A percentile compares a stretch with the other conserved stretches of the same genome.
Evolutionary conservation across 176 grass and related monocot genomes (phyloP).

Genomic region (Zea mays): Zm-B73-REFERENCE-NAM-5.0 NC_050097.1:41780501-41781000

Average conservation of each 20-base stretch:
- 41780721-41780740: not conserved
- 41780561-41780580: not conserved
- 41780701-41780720: not conserved
- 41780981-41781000: not conserved
- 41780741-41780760: not conserved
- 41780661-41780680: conserved; percentile 40
- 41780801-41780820: no score
- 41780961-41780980: not conserved
- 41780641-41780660: not conserved
- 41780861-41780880: no score
- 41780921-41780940: not conserved
- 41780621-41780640: no score
- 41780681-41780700: conserved; percentile 44
- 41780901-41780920: no score
- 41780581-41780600: conserved; percentile 23
- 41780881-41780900: no score
- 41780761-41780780: no score
- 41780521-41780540: not conserved
- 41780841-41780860: not conserved
- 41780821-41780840: not conserved
- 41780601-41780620: conserved; percentile 50
- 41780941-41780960: not conserved
- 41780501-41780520: conserved; percentile 42
- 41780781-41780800: no score
- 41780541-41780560: no score